Evolutionary conservation across 2,329 filamentous ascomycete species (phyloP).

Genomic region (Neobulgaria alba): DNA sequence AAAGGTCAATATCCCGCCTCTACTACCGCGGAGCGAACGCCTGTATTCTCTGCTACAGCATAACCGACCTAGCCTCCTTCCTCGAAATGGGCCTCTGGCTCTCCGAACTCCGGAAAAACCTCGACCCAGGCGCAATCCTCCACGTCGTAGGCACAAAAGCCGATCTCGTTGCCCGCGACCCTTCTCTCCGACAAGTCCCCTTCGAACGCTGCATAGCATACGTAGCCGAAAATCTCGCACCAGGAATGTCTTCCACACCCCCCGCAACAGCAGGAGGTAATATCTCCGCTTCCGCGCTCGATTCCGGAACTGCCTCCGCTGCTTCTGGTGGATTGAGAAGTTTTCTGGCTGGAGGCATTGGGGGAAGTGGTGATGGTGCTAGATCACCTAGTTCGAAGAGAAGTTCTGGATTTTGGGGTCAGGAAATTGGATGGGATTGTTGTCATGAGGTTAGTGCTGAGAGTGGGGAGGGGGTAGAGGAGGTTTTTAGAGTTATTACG

Average conservation of each 20-base stretch:
- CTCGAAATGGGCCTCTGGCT: constrained; percentile 91
- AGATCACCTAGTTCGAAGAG: constrained; percentile 55
- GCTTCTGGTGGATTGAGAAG: constrained; percentile 7
- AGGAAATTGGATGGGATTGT: constrained; percentile 91
- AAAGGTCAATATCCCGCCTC: constrained; percentile 74
- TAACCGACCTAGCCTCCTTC: constrained; percentile 79
- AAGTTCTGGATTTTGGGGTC: constrained; percentile 76
- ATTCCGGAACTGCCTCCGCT: constrained; percentile 4
- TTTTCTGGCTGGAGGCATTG: constrained; percentile 8
- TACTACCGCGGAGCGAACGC: constrained; percentile 96
- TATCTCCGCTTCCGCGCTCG: too few species aligned
- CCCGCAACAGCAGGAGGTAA: constrained; percentile 53
- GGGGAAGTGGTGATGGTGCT: constrained; percentile 35
- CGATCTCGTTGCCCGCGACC: constrained; percentile 82
- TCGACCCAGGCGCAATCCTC: constrained; percentile 64
- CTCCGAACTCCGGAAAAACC: constrained; percentile 70
- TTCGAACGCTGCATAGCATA: constrained; percentile 96
- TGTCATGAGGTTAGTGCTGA: constrained; percentile 96
- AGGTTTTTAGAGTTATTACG: constrained; percentile 87
- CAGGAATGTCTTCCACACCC: constrained; percentile 57
- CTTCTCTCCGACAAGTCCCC: constrained; percentile 69
- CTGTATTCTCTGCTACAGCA: constrained; percentile 89
- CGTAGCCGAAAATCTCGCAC: constrained; percentile 82
- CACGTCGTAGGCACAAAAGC: constrained; percentile 94
- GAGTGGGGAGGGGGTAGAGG: constrained; percentile 90